A percentile compares a stretch with the other conserved stretches of the same genome.
Conservation (phyloP, 2,329 filamentous ascomycete genomes). For the Coniochaeta sp. region DNA sequence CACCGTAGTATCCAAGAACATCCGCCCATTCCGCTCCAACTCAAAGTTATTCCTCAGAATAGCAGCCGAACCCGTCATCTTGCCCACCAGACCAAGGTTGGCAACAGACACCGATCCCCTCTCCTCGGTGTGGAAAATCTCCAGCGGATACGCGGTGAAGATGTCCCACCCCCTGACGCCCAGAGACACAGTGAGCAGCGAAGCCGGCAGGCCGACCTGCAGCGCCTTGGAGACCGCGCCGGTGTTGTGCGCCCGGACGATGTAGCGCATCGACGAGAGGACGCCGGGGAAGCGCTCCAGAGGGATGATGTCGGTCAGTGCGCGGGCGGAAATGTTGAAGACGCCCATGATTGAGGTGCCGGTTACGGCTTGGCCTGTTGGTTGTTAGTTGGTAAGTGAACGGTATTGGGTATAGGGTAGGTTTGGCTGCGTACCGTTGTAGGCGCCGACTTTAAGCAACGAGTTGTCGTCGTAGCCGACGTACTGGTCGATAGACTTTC, state of each 20-base stretch:
- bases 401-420: conserved; percentile 6
- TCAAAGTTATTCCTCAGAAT: conserved; percentile 57
- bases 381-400: neutral
- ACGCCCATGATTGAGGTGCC: conserved; percentile 74
- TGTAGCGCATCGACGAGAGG: conserved; percentile 49
- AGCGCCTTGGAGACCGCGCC: conserved; percentile 54
- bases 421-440: conserved; percentile 48
- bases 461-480: conserved; percentile 65
- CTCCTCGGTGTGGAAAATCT: conserved; percentile 42
- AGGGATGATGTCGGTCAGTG: conserved; percentile 61
- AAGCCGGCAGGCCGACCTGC: conserved; percentile 30
- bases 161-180: conserved; percentile 70
- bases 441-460: conserved; percentile 72
- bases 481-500: conserved; percentile 68
- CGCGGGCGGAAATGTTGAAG: conserved; percentile 68
- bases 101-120: conserved; percentile 47
- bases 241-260: conserved; percentile 66
- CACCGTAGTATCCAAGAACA: conserved; percentile 60
- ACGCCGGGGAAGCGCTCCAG: conserved; percentile 70
- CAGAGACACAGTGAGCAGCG: conserved; percentile 57
- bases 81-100: conserved; percentile 70
- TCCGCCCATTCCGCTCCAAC: conserved; percentile 47
- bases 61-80: conserved; percentile 85
- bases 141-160: conserved; percentile 64
- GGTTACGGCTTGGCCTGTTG: conserved; percentile 42